Evolutionary conservation across 176 grass and related monocot species (phyloP).

Genomic region (Carex cristatella): DNA sequence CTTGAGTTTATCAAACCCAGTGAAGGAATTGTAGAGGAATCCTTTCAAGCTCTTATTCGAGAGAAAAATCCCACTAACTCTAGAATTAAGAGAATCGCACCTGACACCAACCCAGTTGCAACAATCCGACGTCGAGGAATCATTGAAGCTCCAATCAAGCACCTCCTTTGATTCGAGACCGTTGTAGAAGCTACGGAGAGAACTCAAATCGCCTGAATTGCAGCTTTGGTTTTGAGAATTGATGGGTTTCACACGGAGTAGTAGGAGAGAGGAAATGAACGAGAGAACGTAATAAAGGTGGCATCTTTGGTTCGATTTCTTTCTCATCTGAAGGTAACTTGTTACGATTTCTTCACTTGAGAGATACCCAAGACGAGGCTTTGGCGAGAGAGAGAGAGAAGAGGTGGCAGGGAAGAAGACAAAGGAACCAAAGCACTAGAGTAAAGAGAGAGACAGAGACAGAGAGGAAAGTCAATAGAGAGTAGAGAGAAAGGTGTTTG

Average conservation of each 20-base stretch:
- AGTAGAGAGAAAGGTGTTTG: constrained; percentile 36
- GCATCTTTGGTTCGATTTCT: not conserved
- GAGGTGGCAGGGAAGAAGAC: constrained; percentile 19
- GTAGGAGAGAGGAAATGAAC: constrained; percentile 15
- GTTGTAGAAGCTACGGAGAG: constrained; percentile 38
- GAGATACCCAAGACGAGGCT: constrained; percentile 5
- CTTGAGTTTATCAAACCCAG: constrained; percentile 39
- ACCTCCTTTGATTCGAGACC: constrained; percentile 32
- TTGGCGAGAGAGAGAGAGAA: constrained; percentile 1
- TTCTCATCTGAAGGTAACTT: constrained; percentile 56
- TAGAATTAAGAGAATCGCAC: constrained; percentile 29
- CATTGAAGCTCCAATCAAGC: constrained; percentile 38
- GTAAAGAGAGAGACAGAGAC: not conserved
- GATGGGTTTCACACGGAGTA: constrained; percentile 11
- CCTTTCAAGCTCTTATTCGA: constrained; percentile 50
- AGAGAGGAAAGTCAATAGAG: constrained; percentile 22
- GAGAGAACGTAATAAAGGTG: constrained; percentile 22
- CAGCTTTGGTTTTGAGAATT: constrained; percentile 43
- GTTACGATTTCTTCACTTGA: constrained; percentile 2
- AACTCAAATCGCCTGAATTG: constrained; percentile 39
- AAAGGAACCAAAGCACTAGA: not conserved
- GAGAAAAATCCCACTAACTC: constrained; percentile 65
- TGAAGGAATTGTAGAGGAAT: constrained; percentile 34
- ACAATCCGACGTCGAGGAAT: constrained; percentile 32
- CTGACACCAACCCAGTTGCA: constrained; percentile 64